phyloP scores from a whole-genome alignment of 2,329 filamentous ascomycete genomes.

The Westerdykella aurantiaca region DNA sequence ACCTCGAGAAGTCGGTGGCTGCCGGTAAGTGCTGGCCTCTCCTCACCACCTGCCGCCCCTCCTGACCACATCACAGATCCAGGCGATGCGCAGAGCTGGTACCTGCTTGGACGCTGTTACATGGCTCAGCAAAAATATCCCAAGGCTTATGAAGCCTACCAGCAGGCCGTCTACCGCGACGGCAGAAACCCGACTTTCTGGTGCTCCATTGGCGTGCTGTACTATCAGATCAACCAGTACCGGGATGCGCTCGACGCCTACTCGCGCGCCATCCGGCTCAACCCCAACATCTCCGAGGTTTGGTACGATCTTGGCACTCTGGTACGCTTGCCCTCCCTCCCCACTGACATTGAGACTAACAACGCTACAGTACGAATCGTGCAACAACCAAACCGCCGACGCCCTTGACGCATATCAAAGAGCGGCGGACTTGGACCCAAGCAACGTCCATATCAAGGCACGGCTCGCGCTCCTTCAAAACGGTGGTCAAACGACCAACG shows the following conservation, averaged over 20 bases:
- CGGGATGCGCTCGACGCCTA: slow-evolving; percentile 96
- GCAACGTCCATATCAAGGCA: slow-evolving; percentile 93
- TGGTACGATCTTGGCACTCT: slow-evolving; percentile 98
- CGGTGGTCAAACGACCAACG: slow-evolving; percentile 59
- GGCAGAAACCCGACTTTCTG: slow-evolving; percentile 97
- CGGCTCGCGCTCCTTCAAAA: slow-evolving; percentile 82
- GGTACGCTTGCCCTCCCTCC: slow-evolving; percentile 52
- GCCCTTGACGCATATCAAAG: slow-evolving; percentile 92
- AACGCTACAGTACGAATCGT: slow-evolving; percentile 76
- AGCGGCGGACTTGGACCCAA: slow-evolving; percentile 87
- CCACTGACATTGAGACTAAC: slow-evolving; percentile 9
- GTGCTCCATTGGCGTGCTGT: slow-evolving; percentile 98
- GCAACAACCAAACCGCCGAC: slow-evolving; percentile 97
- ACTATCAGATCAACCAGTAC: slow-evolving; percentile 99
- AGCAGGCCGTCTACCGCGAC: slow-evolving; percentile 96
- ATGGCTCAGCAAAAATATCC: slow-evolving; percentile 99
- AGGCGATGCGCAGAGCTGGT: slow-evolving; percentile 96
- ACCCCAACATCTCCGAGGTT: slow-evolving; percentile 97
- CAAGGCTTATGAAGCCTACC: slow-evolving; percentile 96
- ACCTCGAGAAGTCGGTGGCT: slow-evolving; percentile 90
- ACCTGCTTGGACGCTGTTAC: slow-evolving; percentile 93
- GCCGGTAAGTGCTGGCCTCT: slow-evolving; percentile 58
- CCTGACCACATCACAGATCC: slow-evolving; percentile 57
- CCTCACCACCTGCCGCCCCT: too few species aligned
- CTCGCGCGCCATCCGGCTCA: slow-evolving; percentile 89